Evolutionary conservation across 129 eudicot genomes (phyloP), one percentile per base, ranked within the genome.

Genomic region (Cynara cardunculus): DNA sequence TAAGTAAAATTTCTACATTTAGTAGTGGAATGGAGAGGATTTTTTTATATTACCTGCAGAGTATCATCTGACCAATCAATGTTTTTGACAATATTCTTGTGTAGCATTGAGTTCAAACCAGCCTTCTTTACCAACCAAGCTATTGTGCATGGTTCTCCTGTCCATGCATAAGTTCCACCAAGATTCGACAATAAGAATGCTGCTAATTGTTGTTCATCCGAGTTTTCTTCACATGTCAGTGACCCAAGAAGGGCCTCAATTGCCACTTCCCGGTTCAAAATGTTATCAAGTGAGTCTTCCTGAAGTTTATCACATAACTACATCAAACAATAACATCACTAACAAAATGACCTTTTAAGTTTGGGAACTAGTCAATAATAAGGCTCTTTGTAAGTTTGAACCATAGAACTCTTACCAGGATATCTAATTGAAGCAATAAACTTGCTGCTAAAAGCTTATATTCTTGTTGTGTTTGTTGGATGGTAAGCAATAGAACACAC

Each of bases 131-230:
- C 46, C 80, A 93, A 79, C 97, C 97, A 93, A 35, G 90, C 88
- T 79, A 81, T 69, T 35, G 96, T 93, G 76, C 86, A 90, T 14
- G 97, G 88, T 59, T 90, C 92, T 25, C 97, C 97, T 19, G 90
- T 78, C 91, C 97, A 89, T 66, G 97, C 34, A 74, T 82, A 90
- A 26, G 97, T 90, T 65, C 97, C 97, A 71, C 93, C 97, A 25
- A 93, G 72, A 72, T 90, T 90, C 19, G 97, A 87, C 31, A 90
- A 79, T 84, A 90, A 84, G 77, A 85, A 93, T 16, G 96, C 91
- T 46, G 96, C 86, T 61, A 84, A 53, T 46, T 89, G 89, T 44
- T 93, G 96, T 46, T 73, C 61, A 32, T 83, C 74, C 30, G 88
- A 75, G 28, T 81, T 87, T 32, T 86, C 93, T 73, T 90, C 97